Percentiles rank a stretch among this genome's conserved stretches.
phyloP scores from a whole-genome alignment of 2,329 filamentous ascomycete species.

The Colletotrichum gloeosporioides region DNA sequence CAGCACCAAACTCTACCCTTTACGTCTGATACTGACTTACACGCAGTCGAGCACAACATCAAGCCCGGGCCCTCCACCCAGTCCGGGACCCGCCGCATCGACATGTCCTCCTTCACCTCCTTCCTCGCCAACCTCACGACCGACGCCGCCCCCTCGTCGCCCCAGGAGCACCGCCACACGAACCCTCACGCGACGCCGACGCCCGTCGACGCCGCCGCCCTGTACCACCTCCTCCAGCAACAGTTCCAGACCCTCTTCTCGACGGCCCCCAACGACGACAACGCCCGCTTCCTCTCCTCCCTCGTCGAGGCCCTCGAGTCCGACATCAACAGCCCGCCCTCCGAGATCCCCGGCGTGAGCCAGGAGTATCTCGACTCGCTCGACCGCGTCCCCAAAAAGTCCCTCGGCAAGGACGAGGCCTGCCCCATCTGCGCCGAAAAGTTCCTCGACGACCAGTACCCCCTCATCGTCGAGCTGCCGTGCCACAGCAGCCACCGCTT shows the following conservation, averaged over 20 bases:
- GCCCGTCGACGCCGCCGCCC: slow-evolving; percentile 61
- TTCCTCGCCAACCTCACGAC: slow-evolving; percentile 59
- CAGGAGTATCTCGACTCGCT: slow-evolving; percentile 65
- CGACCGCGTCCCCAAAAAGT: slow-evolving; percentile 61
- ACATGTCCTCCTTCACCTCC: slow-evolving; percentile 69
- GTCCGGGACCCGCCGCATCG: slow-evolving; percentile 57
- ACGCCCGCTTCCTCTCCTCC: slow-evolving; percentile 54
- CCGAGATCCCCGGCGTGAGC: slow-evolving; percentile 56
- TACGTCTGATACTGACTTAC: background rate
- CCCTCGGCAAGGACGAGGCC: slow-evolving; percentile 53
- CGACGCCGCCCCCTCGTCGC: slow-evolving; percentile 30
- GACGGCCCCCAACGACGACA: slow-evolving; percentile 53
- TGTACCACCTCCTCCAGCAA: slow-evolving; percentile 65
- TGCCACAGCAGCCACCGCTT: slow-evolving; percentile 65
- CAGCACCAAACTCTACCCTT: background rate
- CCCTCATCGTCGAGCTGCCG: slow-evolving; percentile 68
- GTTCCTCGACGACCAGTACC: slow-evolving; percentile 67
- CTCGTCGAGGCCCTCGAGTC: slow-evolving; percentile 54
- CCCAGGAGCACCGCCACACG: slow-evolving; percentile 36
- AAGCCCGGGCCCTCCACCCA: slow-evolving; percentile 44
- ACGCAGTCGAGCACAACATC: slow-evolving; percentile 69
- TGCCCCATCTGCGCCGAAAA: slow-evolving; percentile 69
- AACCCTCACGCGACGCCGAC: slow-evolving; percentile 65
- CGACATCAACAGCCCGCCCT: slow-evolving; percentile 59
- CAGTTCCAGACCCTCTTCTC: slow-evolving; percentile 58